phyloP scores from a whole-genome alignment of 176 grass and related monocot genomes.

The Avena atlantica region DNA sequence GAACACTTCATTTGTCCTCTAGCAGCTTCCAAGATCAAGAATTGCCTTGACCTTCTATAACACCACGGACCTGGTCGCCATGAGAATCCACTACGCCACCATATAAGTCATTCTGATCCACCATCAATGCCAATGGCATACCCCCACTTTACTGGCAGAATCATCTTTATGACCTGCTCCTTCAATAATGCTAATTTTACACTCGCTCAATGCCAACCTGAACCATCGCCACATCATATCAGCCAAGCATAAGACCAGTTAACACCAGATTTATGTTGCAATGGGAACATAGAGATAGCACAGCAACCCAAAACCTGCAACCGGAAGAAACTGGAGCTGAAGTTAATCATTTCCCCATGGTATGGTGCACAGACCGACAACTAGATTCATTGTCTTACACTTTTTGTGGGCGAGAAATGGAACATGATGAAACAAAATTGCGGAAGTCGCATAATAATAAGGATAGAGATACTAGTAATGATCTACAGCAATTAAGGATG shows the following conservation, averaged over 20 bases:
- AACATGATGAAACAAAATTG: not conserved
- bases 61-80: not conserved
- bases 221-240: not conserved
- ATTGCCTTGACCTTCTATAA: constrained; percentile 2
- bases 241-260: not conserved
- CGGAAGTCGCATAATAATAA: not conserved
- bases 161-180: not conserved
- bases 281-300: constrained; percentile 5
- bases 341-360: not conserved
- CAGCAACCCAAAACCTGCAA: not conserved
- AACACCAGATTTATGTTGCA: not conserved
- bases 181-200: not conserved
- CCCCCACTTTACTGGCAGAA: not conserved
- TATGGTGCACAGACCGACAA: constrained; percentile 14
- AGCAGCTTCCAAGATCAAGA: not conserved
- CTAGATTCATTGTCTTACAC: not conserved
- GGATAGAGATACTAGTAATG: not conserved
- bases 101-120: constrained; percentile 6
- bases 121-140: not conserved
- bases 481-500: not conserved
- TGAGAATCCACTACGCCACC: not conserved
- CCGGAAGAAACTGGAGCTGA: constrained; percentile 2
- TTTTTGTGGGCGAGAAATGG: not conserved
- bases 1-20: not conserved
- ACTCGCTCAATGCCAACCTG: not conserved